Percentiles rank a stretch among this genome's conserved stretches.
phyloP scores from a whole-genome alignment of 140 eudicot genomes.

The Stevia rebaudiana region DNA sequence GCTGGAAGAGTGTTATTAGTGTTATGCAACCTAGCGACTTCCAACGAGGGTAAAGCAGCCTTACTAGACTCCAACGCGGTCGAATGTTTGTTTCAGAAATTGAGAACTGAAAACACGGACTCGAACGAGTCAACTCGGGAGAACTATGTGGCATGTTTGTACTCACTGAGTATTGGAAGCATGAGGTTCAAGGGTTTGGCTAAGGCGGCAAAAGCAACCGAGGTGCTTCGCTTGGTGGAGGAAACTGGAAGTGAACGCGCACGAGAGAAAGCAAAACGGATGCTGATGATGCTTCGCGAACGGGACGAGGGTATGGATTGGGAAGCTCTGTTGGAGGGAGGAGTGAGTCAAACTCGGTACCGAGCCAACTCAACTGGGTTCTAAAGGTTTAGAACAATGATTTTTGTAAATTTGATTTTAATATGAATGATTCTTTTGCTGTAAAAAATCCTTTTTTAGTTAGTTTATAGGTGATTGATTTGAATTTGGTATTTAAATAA shows the following conservation, averaged over 20 bases:
- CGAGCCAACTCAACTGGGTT: conserved; percentile 68
- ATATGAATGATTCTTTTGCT: conserved; percentile 11
- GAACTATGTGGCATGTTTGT: conserved; percentile 71
- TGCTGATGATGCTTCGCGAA: conserved; percentile 56
- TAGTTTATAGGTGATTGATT: background rate
- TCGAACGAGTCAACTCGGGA: conserved; percentile 71
- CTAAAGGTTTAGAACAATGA: conserved; percentile 20
- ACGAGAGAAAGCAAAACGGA: conserved; percentile 61
- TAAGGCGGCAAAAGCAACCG: conserved; percentile 49
- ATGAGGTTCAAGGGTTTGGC: conserved; percentile 82
- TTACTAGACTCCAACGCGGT: conserved; percentile 73
- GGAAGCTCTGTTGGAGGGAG: conserved; percentile 72
- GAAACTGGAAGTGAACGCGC: conserved; percentile 63
- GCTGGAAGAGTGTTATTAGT: conserved; percentile 66
- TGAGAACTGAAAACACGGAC: conserved; percentile 36
- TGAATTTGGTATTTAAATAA: background rate
- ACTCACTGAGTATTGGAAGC: conserved; percentile 80
- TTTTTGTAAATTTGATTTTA: conserved; percentile 6
- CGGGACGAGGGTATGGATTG: conserved; percentile 54
- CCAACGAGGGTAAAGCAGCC: conserved; percentile 61
- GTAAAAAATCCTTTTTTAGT: background rate
- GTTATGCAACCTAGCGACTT: conserved; percentile 71
- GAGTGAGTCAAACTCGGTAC: conserved; percentile 48
- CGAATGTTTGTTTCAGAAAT: conserved; percentile 47
- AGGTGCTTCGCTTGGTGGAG: conserved; percentile 66